phyloP scores from a whole-genome alignment of 169 alveolate species.

The Plasmodium relictum region DNA sequence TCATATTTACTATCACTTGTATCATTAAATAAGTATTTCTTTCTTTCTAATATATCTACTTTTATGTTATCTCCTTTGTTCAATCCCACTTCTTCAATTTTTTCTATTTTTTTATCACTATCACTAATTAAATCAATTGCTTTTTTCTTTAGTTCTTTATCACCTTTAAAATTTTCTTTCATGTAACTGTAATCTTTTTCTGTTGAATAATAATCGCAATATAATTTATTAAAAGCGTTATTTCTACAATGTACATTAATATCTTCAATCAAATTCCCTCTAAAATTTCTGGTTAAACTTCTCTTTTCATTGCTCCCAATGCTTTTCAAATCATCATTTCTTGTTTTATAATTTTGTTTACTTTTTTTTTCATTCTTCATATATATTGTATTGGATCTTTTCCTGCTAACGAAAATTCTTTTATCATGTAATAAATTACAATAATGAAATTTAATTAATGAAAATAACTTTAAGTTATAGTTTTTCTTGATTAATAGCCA shows the following conservation, averaged over 20 bases:
- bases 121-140: background rate
- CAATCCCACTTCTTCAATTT: background rate
- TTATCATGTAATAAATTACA: background rate
- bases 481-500: constrained; percentile 59
- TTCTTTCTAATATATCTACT: background rate
- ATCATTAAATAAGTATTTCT: background rate
- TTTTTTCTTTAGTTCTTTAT: constrained; percentile 8
- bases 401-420: background rate
- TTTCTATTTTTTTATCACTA: background rate
- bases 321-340: background rate
- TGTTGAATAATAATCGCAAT: constrained; percentile 12
- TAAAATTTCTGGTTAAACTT: background rate
- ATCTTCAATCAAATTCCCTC: constrained; percentile 4
- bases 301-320: background rate
- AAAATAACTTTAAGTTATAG: constrained; percentile 9
- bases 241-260: background rate
- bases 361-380: constrained; percentile 11
- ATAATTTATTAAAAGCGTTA: background rate
- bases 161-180: background rate
- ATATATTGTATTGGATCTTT: background rate
- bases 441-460: constrained; percentile 17
- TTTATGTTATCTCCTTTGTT: background rate
- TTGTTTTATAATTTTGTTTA: constrained; percentile 2
- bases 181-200: background rate
- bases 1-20: background rate